These are phyloP conservation scores for Crithidia acanthocephali DNA, from an alignment of 208 protist genomes.

Conservation along the genomic window DNA sequence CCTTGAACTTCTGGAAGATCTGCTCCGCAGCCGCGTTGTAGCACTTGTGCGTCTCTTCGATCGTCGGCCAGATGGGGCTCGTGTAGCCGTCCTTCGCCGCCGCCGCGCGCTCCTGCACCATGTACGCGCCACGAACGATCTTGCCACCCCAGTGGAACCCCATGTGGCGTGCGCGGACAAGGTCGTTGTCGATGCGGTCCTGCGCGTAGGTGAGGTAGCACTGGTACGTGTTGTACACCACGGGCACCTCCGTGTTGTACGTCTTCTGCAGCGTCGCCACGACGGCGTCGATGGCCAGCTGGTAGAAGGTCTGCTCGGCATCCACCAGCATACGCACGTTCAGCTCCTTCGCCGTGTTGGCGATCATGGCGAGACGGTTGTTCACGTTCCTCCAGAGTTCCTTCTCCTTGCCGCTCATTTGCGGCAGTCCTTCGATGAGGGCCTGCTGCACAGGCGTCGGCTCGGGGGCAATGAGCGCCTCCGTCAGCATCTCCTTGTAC, in stretches of 20 bases:
- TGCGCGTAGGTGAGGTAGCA: slow-evolving; percentile 96
- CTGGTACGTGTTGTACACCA: slow-evolving; percentile 98
- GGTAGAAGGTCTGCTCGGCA: slow-evolving; percentile 97
- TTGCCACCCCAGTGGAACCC: slow-evolving; percentile 95
- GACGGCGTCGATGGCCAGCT: slow-evolving; percentile 96
- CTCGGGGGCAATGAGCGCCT: slow-evolving; percentile 67
- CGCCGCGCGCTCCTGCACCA: slow-evolving; percentile 87
- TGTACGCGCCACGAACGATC: slow-evolving; percentile 97
- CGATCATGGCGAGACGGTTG: slow-evolving; percentile 73
- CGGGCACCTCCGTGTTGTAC: slow-evolving; percentile 92
- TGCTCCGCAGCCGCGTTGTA: slow-evolving; percentile 83
- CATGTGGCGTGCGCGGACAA: slow-evolving; percentile 73
- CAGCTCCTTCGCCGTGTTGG: slow-evolving; percentile 63
- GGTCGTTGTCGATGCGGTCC: slow-evolving; percentile 88
- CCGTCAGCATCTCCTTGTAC: slow-evolving; percentile 87
- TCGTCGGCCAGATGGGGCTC: slow-evolving; percentile 91
- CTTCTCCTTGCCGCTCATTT: slow-evolving; percentile 77
- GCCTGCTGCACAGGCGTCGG: slow-evolving; percentile 59
- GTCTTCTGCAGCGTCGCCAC: slow-evolving; percentile 80
- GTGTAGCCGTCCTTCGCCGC: slow-evolving; percentile 78
- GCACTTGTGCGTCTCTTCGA: slow-evolving; percentile 92
- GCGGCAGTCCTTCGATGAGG: slow-evolving; percentile 68
- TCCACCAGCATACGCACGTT: slow-evolving; percentile 93
- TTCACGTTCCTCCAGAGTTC: slow-evolving; percentile 73
- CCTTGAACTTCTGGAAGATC: slow-evolving; percentile 64